Evolutionary conservation across 306 rosid species (phyloP).

Genomic region (Inga oerstediana): DNA sequence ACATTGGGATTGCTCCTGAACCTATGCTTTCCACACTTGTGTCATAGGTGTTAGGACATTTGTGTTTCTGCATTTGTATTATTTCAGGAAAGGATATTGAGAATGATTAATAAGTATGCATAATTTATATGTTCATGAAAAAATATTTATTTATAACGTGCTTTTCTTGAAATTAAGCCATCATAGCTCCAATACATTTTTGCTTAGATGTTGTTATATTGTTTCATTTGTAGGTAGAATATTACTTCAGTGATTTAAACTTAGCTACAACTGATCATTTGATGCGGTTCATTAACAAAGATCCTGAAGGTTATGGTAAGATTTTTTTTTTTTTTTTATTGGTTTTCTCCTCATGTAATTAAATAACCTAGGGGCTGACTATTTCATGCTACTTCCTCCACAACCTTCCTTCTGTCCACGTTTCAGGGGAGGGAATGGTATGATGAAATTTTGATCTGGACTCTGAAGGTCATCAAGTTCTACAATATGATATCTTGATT

Average conservation of each 20-base stretch:
- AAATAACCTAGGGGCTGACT: constrained; percentile 8
- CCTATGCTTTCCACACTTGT: background rate
- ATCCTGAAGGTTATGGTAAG: constrained; percentile 93
- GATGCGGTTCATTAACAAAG: constrained; percentile 94
- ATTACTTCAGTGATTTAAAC: constrained; percentile 95
- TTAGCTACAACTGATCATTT: constrained; percentile 97
- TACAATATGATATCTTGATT: constrained; percentile 15
- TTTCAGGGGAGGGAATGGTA: constrained; percentile 22
- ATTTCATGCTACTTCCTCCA: constrained; percentile 29
- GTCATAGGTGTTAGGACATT: constrained; percentile 11
- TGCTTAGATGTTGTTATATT: constrained; percentile 22
- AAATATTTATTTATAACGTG: constrained; percentile 11
- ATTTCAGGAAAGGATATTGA: constrained; percentile 1
- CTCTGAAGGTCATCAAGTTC: constrained; percentile 12
- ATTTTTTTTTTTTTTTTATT: constrained; percentile 18
- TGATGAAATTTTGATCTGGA: constrained; percentile 19
- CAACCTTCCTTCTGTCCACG: constrained; percentile 3
- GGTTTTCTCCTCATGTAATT: background rate
- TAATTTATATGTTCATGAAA: constrained; percentile 4
- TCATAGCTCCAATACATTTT: constrained; percentile 30
- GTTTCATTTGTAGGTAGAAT: constrained; percentile 78
- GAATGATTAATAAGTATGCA: constrained; percentile 1
- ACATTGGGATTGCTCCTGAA: constrained; percentile 5
- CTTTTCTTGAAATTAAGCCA: constrained; percentile 1
- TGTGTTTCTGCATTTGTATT: constrained; percentile 5